Evolutionary conservation across 2,329 filamentous ascomycete genomes (phyloP).

Genomic region (Didymella sp.): DNA sequence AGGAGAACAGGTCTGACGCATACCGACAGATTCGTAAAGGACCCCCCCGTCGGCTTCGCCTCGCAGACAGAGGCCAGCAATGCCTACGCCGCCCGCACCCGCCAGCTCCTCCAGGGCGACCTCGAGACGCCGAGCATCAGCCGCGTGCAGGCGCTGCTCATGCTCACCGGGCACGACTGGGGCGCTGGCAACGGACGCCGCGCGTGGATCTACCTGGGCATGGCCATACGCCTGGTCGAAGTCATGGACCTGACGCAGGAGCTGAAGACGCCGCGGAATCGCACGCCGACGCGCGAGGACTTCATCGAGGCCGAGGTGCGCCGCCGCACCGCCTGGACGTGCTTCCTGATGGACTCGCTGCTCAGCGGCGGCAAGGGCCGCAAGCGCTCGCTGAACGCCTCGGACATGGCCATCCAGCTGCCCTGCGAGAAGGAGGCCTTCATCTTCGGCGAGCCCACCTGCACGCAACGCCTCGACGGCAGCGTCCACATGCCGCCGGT

Average conservation of each 20-base stretch:
- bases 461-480: slow-evolving; percentile 45
- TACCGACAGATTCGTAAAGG: slow-evolving; percentile 47
- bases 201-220: slow-evolving; percentile 53
- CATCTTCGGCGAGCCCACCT: slow-evolving; percentile 49
- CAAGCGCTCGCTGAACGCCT: slow-evolving; percentile 44
- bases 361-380: slow-evolving; percentile 51
- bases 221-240: slow-evolving; percentile 52
- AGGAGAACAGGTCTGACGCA: no score
- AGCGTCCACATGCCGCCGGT: slow-evolving; percentile 40
- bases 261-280: slow-evolving; percentile 39
- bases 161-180: slow-evolving; percentile 57
- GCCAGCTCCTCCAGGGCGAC: slow-evolving; percentile 50
- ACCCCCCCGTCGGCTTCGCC: slow-evolving; percentile 45
- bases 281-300: slow-evolving; percentile 46
- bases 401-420: slow-evolving; percentile 50
- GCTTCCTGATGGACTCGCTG: slow-evolving; percentile 53
- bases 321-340: slow-evolving; percentile 52
- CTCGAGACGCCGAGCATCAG: slow-evolving; percentile 51
- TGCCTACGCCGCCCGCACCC: slow-evolving; percentile 51
- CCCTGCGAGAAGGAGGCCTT: slow-evolving; percentile 51
- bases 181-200: slow-evolving; percentile 53
- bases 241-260: slow-evolving; percentile 52
- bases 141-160: slow-evolving; percentile 51
- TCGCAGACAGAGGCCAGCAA: slow-evolving; percentile 52
- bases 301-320: slow-evolving; percentile 53